Evolutionary conservation across 306 rosid genomes (phyloP).

Genomic region (Betula pendula): DNA sequence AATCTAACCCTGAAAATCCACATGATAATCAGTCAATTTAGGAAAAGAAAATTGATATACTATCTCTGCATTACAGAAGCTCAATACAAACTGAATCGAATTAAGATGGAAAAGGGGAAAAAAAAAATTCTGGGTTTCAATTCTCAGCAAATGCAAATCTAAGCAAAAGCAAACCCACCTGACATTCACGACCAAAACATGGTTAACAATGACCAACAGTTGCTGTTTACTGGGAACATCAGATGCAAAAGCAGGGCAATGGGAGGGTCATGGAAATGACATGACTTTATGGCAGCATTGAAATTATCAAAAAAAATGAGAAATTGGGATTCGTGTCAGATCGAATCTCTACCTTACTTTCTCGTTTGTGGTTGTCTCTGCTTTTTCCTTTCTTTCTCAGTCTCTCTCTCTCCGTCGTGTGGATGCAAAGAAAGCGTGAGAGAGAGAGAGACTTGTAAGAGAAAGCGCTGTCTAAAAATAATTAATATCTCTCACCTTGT

Average conservation of each 20-base stretch:
- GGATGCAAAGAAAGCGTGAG: not conserved
- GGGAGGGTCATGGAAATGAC: not conserved
- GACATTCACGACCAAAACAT: not conserved
- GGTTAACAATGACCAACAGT: not conserved
- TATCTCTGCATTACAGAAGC: not conserved
- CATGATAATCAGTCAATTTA: not conserved
- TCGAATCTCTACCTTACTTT: slow-evolving; percentile 38
- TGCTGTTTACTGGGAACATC: too few species aligned
- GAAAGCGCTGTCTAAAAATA: slow-evolving; percentile 10
- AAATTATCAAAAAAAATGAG: not conserved
- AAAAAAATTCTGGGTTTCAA: not conserved
- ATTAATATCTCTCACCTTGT: too few species aligned
- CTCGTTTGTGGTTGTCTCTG: slow-evolving; percentile 40
- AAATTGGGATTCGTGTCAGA: slow-evolving; percentile 8
- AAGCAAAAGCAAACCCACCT: slow-evolving; percentile 3
- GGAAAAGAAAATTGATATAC: too few species aligned
- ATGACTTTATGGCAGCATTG: not conserved
- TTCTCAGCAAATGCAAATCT: not conserved
- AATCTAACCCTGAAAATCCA: slow-evolving; percentile 22
- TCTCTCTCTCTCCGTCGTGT: not conserved
- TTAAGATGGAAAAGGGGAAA: too few species aligned
- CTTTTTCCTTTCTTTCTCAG: slow-evolving; percentile 12
- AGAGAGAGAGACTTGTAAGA: not conserved
- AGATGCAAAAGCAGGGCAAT: not conserved
- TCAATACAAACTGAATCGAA: not conserved